Conservation (phyloP, 2,329 filamentous ascomycete genomes). For the Ceratocystiopsis sp. region DNA sequence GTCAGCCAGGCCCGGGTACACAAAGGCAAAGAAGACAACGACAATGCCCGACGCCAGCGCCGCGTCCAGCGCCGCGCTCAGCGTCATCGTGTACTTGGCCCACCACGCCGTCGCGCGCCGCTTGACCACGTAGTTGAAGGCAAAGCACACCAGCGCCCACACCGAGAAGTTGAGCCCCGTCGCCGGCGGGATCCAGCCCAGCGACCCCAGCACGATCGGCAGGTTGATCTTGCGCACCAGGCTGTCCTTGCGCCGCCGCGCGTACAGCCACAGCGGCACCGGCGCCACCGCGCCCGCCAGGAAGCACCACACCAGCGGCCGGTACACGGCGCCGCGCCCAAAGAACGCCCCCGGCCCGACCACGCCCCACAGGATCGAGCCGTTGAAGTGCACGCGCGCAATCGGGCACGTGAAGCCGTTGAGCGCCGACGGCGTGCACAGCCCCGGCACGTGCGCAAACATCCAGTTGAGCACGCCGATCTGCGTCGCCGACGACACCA, state of each 20-base stretch:
- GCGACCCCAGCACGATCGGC: conserved; percentile 65
- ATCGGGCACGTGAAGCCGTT: conserved; percentile 81
- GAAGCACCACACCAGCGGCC: conserved; percentile 66
- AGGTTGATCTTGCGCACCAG: conserved; percentile 63
- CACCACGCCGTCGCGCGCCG: conserved; percentile 60
- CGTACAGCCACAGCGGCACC: conserved; percentile 56
- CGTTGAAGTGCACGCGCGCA: conserved; percentile 78
- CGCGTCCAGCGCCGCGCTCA: conserved; percentile 68
- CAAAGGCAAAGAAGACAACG: conserved; percentile 69
- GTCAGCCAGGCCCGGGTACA: conserved; percentile 62
- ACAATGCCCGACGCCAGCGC: conserved; percentile 70
- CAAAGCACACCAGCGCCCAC: conserved; percentile 69
- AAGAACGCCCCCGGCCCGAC: conserved; percentile 75
- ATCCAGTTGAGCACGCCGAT: conserved; percentile 83
- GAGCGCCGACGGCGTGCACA: conserved; percentile 65
- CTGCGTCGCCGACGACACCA: conserved; percentile 64
- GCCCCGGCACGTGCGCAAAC: conserved; percentile 57
- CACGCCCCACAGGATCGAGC: conserved; percentile 77
- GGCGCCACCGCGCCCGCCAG: conserved; percentile 59
- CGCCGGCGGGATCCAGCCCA: conserved; percentile 76
- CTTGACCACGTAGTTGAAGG: conserved; percentile 66
- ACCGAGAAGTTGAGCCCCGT: conserved; percentile 77
- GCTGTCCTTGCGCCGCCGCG: conserved; percentile 38
- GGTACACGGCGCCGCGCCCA: conserved; percentile 56
- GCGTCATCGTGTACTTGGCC: conserved; percentile 82